Evolutionary conservation across 768 basidiomycete genomes (phyloP).

Genomic region (Auriscalpium vulgare): DNA sequence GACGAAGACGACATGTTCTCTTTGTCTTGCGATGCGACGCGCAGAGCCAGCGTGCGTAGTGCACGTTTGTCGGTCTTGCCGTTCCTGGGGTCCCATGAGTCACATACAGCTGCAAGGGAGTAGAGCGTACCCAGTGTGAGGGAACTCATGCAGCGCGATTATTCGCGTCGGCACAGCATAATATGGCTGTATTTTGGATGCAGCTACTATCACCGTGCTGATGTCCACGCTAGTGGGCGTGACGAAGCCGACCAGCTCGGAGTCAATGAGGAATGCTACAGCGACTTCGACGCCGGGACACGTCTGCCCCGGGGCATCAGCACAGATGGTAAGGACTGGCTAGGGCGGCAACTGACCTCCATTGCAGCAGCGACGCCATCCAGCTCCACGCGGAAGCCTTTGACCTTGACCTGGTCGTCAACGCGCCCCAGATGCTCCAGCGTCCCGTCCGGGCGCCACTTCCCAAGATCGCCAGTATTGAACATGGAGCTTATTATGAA

Average conservation of each 20-base stretch:
- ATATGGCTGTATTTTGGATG: conserved; percentile 47
- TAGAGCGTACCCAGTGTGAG: conserved; percentile 39
- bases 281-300: conserved; percentile 37
- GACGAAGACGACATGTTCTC: background rate
- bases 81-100: conserved; percentile 23
- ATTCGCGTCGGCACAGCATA: conserved; percentile 49
- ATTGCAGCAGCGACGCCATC: conserved; percentile 55
- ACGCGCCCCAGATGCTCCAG: conserved; percentile 52
- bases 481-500: conserved; percentile 37
- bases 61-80: conserved; percentile 24
- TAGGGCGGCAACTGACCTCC: conserved; percentile 31
- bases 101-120: background rate
- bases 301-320: conserved; percentile 24
- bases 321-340: conserved; percentile 8
- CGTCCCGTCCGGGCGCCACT: conserved; percentile 44
- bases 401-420: conserved; percentile 44
- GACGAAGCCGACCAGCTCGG: conserved; percentile 48
- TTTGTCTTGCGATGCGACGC: background rate
- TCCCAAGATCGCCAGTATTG: conserved; percentile 55
- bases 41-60: conserved; percentile 14
- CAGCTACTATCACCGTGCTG: conserved; percentile 35
- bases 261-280: conserved; percentile 42
- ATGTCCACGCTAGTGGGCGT: conserved; percentile 31
- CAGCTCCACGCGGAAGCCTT: conserved; percentile 59
- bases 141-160: conserved; percentile 37